Conservation (phyloP, 192 early-diverging fungal genomes). For the Podila horticola region DNA sequence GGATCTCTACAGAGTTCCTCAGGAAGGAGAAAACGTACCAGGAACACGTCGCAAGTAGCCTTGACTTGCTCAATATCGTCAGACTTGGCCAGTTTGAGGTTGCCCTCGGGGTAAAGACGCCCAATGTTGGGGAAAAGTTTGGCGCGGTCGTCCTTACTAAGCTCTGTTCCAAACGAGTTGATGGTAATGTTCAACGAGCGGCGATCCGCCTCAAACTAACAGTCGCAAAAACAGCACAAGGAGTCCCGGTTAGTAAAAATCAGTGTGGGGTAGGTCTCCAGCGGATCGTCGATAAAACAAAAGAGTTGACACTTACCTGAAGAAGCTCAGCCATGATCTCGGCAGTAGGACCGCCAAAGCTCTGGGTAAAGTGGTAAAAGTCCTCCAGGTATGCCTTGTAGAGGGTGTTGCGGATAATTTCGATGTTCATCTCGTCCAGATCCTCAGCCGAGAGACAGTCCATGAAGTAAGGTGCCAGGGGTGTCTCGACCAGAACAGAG, state of each 20-base stretch:
- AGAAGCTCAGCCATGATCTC: conserved; percentile 96
- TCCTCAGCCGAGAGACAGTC: conserved; percentile 97
- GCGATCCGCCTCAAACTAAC: conserved; percentile 96
- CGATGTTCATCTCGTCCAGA: conserved; percentile 99
- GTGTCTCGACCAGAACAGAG: conserved; percentile 97
- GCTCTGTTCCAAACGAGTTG: conserved; percentile 98
- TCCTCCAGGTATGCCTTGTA: conserved; percentile 99
- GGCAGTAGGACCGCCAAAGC: conserved; percentile 84
- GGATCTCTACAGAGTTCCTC: no score
- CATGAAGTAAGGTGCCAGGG: conserved; percentile 95
- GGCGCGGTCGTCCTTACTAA: conserved; percentile 94
- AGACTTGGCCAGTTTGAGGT: conserved; percentile 79
- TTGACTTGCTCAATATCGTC: conserved; percentile 98
- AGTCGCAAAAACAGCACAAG: no score
- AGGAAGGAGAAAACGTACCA: conserved; percentile 57
- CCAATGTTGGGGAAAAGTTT: conserved; percentile 95
- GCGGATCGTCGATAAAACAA: neutral
- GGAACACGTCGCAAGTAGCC: conserved; percentile 80
- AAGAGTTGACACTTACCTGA: conserved; percentile 58
- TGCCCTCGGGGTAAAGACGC: conserved; percentile 93
- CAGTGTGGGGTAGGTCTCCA: no score
- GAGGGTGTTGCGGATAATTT: conserved; percentile 99
- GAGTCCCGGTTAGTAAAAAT: neutral
- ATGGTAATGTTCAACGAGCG: conserved; percentile 99
- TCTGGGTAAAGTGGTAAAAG: conserved; percentile 85